Evolutionary conservation across 2,329 filamentous ascomycete genomes (phyloP), one percentile per base, ranked within the genome.

Genomic region (Aspergillus hortae): DNA sequence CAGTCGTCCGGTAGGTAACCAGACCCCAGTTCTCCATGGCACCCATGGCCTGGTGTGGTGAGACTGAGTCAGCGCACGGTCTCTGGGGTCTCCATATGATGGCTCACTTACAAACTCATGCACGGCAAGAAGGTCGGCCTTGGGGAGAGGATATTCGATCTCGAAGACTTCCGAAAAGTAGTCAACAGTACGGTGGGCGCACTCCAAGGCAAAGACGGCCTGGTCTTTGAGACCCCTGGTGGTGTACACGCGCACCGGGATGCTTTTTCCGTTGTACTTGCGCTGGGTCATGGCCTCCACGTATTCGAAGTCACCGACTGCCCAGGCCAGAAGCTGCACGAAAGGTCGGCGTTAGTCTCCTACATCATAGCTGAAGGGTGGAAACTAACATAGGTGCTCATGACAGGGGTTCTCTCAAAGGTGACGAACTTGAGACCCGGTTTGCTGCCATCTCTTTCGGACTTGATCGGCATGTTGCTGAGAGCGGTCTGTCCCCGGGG

Each of bases 11-110:
- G 76, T 97, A 99, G 30, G 94, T 97, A 53, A 99, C 90, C 49
- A 99, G 80, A 60, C 92, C 92, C 92, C 92, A 96, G 70, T 95
- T 95, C 77, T 96, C 92, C 89, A 95, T 95, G 60, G 90, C 90
- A 43, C 89, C 88, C 69, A 73, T 73, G 9, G 74, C 69, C 71
- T 74, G 51, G 12, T 6, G 36, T 21, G 69, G 52, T 71, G 72
- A 75, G 52, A 76, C 74, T 66, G 70, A 67, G 72, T 35, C 3
- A 42, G 19, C 40, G 17, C 10, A 21, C 42, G 23, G 11, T 42
- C 4, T 40, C 30, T 21, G 19, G 46, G 42, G 21, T 6, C 36
- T 10, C 35, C 30, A 35, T 38, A 38, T 15, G n/a, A 30, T n/a
- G 10, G 11, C 2, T 23, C 6, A 77, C 80, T 77, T 71, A 85